Evolutionary conservation across 2,329 filamentous ascomycete species (phyloP).

Genomic region (Hypoxylon sp.): DNA sequence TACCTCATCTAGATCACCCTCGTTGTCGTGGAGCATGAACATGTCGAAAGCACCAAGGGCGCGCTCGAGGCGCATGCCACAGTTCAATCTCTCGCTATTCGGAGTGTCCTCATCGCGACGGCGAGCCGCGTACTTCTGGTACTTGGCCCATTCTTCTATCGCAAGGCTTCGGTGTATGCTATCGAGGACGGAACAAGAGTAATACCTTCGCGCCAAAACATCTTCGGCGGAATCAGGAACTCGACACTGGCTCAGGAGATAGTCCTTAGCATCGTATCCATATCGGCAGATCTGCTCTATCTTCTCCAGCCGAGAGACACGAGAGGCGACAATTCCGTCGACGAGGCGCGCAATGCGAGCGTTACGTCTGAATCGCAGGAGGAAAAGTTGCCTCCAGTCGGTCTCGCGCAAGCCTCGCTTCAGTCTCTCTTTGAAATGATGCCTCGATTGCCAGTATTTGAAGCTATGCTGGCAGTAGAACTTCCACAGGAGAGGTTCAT

Average conservation of each 20-base stretch:
- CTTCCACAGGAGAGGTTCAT: conserved; percentile 85
- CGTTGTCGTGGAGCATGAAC: conserved; percentile 82
- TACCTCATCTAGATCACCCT: conserved; percentile 82
- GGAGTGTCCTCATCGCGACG: conserved; percentile 44
- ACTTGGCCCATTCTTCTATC: conserved; percentile 81
- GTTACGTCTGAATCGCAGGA: conserved; percentile 69
- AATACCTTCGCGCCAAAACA: conserved; percentile 80
- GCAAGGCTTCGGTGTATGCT: conserved; percentile 86
- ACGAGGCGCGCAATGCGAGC: conserved; percentile 68
- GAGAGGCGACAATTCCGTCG: conserved; percentile 78
- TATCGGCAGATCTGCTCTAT: conserved; percentile 79
- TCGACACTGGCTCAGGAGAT: conserved; percentile 76
- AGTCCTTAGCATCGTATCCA: conserved; percentile 92
- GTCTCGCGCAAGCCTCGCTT: conserved; percentile 67
- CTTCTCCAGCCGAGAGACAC: conserved; percentile 77
- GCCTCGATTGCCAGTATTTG: conserved; percentile 79
- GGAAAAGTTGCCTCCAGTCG: conserved; percentile 82
- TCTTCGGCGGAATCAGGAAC: conserved; percentile 75
- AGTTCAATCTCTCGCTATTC: conserved; percentile 59
- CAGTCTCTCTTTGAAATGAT: conserved; percentile 73
- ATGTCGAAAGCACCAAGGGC: conserved; percentile 89
- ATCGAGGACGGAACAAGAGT: conserved; percentile 80
- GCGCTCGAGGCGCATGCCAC: conserved; percentile 74
- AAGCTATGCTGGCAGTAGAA: conserved; percentile 79
- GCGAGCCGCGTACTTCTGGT: conserved; percentile 55